phyloP scores from a whole-genome alignment of 495 filamentous ascomycete genomes.

The Poronia punctata region DNA sequence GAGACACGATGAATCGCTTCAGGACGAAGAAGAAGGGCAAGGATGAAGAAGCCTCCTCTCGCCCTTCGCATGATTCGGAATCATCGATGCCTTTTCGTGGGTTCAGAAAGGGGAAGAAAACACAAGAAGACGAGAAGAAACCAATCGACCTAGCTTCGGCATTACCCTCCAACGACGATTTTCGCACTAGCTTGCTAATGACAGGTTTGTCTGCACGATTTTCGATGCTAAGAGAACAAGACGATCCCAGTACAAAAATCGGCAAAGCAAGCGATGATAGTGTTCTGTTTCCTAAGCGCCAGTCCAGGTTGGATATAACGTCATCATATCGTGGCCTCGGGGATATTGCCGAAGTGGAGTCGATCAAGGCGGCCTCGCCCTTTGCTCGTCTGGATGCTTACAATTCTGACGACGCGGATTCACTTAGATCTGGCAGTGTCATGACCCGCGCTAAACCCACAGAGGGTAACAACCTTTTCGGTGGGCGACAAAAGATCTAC shows the following conservation, averaged over 20 bases:
- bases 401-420: slow-evolving; percentile 61
- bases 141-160: slow-evolving; percentile 66
- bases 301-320: slow-evolving; percentile 56
- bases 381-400: slow-evolving; percentile 46
- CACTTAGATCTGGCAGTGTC: slow-evolving; percentile 50
- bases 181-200: slow-evolving; percentile 96
- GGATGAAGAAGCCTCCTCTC: slow-evolving; percentile 44
- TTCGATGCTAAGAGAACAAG: slow-evolving; percentile 91
- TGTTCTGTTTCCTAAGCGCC: slow-evolving; percentile 74
- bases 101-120: slow-evolving; percentile 52
- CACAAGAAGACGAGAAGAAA: slow-evolving; percentile 51
- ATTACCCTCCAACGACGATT: slow-evolving; percentile 78
- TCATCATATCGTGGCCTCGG: slow-evolving; percentile 43
- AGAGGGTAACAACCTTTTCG: slow-evolving; percentile 92
- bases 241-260: slow-evolving; percentile 77
- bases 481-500: slow-evolving; percentile 92
- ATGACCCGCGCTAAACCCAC: slow-evolving; percentile 78
- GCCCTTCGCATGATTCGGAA: slow-evolving; percentile 47
- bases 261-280: slow-evolving; percentile 94
- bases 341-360: slow-evolving; percentile 86
- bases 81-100: slow-evolving; percentile 46
- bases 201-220: slow-evolving; percentile 90
- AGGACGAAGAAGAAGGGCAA: slow-evolving; percentile 63
- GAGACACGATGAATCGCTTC: slow-evolving; percentile 67
- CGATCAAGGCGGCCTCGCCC: slow-evolving; percentile 54